Percentiles rank a stretch among this genome's conserved stretches.
These are phyloP conservation scores for Daldinia childiae DNA, from an alignment of 495 filamentous ascomycete species.

Conservation along the genomic window DNA sequence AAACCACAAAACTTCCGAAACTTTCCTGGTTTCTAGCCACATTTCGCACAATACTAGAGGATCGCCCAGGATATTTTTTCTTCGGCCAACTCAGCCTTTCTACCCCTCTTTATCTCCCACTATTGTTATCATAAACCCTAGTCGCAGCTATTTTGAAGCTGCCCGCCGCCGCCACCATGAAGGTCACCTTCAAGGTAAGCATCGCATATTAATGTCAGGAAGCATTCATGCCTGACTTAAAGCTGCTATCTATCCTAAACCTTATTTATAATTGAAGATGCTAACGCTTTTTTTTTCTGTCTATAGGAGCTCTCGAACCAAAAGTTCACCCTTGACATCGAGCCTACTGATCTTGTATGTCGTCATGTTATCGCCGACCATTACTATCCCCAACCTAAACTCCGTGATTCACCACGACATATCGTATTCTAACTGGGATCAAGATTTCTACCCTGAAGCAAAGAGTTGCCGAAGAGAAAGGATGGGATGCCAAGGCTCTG, in stretches of 20 bases:
- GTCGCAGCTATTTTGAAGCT: constrained; percentile 47
- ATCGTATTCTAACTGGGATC: constrained; percentile 41
- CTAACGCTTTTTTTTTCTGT: constrained; percentile 43
- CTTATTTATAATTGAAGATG: constrained; percentile 24
- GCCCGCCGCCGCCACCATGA: constrained; percentile 55
- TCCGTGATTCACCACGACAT: constrained; percentile 45
- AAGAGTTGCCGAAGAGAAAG: constrained; percentile 87
- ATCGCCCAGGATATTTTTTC: not conserved
- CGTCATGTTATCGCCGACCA: constrained; percentile 39
- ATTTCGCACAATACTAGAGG: not conserved
- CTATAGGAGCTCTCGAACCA: constrained; percentile 94
- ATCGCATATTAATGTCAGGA: constrained; percentile 17
- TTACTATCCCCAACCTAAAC: constrained; percentile 11
- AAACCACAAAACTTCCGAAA: constrained; percentile 9
- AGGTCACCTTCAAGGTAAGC: constrained; percentile 62
- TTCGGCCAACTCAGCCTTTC: not conserved
- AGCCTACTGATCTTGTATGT: constrained; percentile 90
- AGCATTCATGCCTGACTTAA: not conserved
- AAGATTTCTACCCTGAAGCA: constrained; percentile 90
- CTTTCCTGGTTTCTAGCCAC: not conserved
- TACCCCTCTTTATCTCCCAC: constrained; percentile 6
- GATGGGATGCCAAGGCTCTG: constrained; percentile 85
- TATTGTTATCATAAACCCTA: constrained; percentile 13
- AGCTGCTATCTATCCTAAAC: constrained; percentile 1
- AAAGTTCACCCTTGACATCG: constrained; percentile 94